Evolutionary conservation across 306 rosid species (phyloP).

Genomic region (Psophocarpus tetragonolobus): DNA sequence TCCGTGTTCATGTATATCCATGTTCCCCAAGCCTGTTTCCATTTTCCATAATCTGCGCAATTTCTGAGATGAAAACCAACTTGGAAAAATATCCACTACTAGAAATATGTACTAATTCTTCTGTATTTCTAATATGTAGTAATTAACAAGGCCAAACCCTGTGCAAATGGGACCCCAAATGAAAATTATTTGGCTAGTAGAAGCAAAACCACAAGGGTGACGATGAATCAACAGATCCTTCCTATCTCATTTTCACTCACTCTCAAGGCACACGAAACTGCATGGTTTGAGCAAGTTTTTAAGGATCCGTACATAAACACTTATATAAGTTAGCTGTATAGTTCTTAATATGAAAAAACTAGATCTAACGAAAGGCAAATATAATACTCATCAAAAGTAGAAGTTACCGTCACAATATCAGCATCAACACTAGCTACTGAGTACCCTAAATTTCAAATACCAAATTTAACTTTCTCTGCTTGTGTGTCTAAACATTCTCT

Average conservation of each 20-base stretch:
- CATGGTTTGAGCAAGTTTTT: not conserved
- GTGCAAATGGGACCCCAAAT: conserved; percentile 22
- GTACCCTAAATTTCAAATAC: conserved; percentile 24
- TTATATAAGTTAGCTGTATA: not conserved
- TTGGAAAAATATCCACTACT: conserved; percentile 1
- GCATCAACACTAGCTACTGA: conserved; percentile 8
- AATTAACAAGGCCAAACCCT: not conserved
- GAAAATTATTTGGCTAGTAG: not conserved
- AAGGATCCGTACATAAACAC: not conserved
- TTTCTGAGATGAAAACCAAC: conserved; percentile 36
- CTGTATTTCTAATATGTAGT: not conserved
- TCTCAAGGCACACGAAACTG: not conserved
- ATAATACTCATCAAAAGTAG: not conserved
- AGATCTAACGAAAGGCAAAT: not conserved
- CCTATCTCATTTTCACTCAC: not conserved
- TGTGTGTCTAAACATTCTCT: conserved; percentile 17
- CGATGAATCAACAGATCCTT: not conserved
- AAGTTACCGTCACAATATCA: conserved; percentile 20
- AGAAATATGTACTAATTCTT: not conserved
- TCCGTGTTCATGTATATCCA: conserved; percentile 33
- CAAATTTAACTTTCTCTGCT: not conserved
- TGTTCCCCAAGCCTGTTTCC: conserved; percentile 41
- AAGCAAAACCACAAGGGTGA: not conserved
- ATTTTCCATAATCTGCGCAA: conserved; percentile 45
- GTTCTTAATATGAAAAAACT: not conserved